These are phyloP conservation scores for Beauveria varroae DNA, from an alignment of 2,329 filamentous ascomycete species.

Conservation along the genomic window DNA sequence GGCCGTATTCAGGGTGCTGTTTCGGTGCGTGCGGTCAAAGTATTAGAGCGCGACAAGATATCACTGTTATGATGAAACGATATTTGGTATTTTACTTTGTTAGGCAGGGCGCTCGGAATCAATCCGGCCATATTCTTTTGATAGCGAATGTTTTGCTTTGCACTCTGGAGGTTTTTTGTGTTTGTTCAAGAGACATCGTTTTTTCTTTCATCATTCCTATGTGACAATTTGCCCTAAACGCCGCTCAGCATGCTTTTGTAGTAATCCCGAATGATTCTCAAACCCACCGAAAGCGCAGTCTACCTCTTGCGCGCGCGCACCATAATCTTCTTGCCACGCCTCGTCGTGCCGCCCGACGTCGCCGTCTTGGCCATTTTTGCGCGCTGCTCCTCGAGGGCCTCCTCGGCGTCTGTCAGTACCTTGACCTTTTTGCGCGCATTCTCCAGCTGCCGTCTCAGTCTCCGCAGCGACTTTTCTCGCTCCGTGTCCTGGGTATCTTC, in stretches of 20 bases:
- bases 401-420: slow-evolving; percentile 47
- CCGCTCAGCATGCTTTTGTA: slow-evolving; percentile 1
- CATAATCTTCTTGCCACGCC: slow-evolving; percentile 55
- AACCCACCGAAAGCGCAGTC: slow-evolving; percentile 7
- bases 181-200: background rate
- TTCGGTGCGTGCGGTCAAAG: slow-evolving; percentile 41
- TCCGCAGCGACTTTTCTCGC: slow-evolving; percentile 34
- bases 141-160: background rate
- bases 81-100: background rate
- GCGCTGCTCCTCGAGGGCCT: slow-evolving; percentile 49
- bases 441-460: slow-evolving; percentile 41
- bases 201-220: background rate
- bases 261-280: background rate
- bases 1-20: slow-evolving; percentile 43
- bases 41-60: slow-evolving; percentile 21
- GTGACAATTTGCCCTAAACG: background rate
- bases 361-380: slow-evolving; percentile 59
- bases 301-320: slow-evolving; percentile 55
- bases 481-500: slow-evolving; percentile 25
- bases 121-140: background rate
- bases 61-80: background rate
- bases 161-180: background rate
- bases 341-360: slow-evolving; percentile 51
- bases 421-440: slow-evolving; percentile 46
- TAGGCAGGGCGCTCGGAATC: background rate